phyloP scores from a whole-genome alignment of 176 grass and related monocot species.

The Hordeum marinum region DNA sequence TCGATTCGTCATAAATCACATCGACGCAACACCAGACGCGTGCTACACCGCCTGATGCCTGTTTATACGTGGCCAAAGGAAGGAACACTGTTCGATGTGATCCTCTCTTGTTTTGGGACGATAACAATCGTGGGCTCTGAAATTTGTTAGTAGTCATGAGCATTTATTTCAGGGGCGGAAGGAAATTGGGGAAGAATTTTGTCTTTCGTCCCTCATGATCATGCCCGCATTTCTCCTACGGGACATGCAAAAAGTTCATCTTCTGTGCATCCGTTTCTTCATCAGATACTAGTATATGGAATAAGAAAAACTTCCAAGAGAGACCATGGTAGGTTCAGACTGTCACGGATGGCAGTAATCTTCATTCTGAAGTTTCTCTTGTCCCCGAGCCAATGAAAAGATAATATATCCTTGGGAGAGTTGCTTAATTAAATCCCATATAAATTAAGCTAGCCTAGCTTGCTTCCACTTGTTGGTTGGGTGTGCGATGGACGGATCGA shows the following conservation, averaged over 20 bases:
- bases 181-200: too few species aligned
- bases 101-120: not conserved
- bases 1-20: conserved; percentile 27
- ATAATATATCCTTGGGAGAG: not conserved
- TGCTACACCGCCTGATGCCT: not conserved
- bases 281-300: too few species aligned
- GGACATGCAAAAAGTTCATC: too few species aligned
- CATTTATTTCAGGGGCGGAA: not conserved
- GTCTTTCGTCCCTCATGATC: too few species aligned
- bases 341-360: not conserved
- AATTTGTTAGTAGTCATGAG: not conserved
- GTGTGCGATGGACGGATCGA: not conserved
- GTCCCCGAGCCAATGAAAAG: not conserved
- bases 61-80: not conserved
- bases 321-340: too few species aligned
- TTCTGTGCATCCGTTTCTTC: too few species aligned
- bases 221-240: too few species aligned
- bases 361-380: not conserved
- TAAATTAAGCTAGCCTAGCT: not conserved
- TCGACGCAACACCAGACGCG: not conserved
- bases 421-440: not conserved
- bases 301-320: too few species aligned
- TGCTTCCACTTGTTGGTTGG: conserved; percentile 22
- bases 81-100: conserved; percentile 1
- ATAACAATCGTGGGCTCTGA: not conserved